Percentiles rank a stretch among this genome's conserved stretches.
phyloP scores from a whole-genome alignment of 2,329 filamentous ascomycete species.

The Alternaria brassicicola region DNA sequence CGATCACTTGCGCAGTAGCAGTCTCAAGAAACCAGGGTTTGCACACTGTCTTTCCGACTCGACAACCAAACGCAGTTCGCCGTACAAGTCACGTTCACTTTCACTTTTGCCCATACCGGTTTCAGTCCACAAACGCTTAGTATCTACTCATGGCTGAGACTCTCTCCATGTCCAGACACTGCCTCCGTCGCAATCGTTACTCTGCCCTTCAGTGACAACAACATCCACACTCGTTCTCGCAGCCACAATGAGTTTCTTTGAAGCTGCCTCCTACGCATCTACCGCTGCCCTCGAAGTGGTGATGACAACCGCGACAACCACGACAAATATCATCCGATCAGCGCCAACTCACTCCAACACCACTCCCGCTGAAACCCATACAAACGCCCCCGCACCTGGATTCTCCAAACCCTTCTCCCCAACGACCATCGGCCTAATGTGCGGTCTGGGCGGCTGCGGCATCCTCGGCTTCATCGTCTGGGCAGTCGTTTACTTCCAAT shows the following conservation, averaged over 20 bases:
- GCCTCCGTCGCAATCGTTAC: neutral
- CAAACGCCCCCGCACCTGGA: neutral
- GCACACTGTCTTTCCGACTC: neutral
- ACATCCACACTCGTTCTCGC: neutral
- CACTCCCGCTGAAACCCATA: neutral
- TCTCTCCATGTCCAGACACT: neutral
- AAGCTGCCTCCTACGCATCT: neutral
- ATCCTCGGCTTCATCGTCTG: neutral
- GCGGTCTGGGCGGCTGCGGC: neutral
- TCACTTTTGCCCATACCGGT: neutral
- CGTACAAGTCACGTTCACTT: neutral
- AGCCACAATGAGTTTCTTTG: neutral
- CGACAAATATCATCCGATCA: neutral
- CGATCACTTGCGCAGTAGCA: neutral
- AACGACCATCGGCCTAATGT: neutral
- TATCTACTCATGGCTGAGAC: neutral
- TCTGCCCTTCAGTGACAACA: neutral
- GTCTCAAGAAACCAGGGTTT: neutral
- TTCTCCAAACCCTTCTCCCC: neutral
- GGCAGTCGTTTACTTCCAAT: neutral
- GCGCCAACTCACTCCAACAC: neutral
- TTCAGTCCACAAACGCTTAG: neutral
- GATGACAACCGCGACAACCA: neutral
- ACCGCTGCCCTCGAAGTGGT: neutral
- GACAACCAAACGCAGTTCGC: neutral